phyloP scores from a whole-genome alignment of 306 rosid species.

The Sicyos edulis region DNA sequence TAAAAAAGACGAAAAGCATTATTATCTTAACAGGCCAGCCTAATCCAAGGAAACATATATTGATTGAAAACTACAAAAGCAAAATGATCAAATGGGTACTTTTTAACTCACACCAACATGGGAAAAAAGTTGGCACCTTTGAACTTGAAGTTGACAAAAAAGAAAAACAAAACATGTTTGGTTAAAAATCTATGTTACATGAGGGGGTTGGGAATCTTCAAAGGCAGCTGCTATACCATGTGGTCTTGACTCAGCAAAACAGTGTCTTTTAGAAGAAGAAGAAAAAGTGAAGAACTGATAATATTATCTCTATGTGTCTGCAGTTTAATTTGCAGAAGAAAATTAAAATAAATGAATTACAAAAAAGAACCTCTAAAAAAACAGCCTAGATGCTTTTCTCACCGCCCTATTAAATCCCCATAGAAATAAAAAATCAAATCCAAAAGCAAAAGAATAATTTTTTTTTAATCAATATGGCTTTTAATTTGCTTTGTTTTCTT shows the following conservation, averaged over 20 bases:
- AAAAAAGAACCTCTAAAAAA: too few relatives aligned
- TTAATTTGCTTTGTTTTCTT: constrained; percentile 1
- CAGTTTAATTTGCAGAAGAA: not conserved
- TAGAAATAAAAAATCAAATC: not conserved
- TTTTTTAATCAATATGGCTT: not conserved
- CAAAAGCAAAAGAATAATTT: constrained; percentile 1
- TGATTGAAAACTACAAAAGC: not conserved
- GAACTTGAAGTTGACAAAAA: too few relatives aligned
- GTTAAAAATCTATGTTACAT: not conserved
- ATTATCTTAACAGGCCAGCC: not conserved
- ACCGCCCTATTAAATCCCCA: too few relatives aligned
- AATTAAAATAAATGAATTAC: not conserved
- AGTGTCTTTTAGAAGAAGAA: constrained; percentile 15
- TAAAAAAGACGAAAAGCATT: too few relatives aligned
- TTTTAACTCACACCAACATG: not conserved
- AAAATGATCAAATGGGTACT: not conserved
- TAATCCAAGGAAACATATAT: not conserved
- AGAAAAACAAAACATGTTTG: not conserved
- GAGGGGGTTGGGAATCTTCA: not conserved
- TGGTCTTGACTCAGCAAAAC: constrained; percentile 3
- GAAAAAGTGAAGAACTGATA: not conserved
- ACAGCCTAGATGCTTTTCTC: too few relatives aligned
- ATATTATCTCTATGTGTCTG: not conserved
- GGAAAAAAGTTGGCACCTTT: not conserved
- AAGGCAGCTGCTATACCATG: not conserved